Evolutionary conservation across 1,139 yeast genomes (phyloP).

Genomic region (Eremothecium cymbalariae): DNA sequence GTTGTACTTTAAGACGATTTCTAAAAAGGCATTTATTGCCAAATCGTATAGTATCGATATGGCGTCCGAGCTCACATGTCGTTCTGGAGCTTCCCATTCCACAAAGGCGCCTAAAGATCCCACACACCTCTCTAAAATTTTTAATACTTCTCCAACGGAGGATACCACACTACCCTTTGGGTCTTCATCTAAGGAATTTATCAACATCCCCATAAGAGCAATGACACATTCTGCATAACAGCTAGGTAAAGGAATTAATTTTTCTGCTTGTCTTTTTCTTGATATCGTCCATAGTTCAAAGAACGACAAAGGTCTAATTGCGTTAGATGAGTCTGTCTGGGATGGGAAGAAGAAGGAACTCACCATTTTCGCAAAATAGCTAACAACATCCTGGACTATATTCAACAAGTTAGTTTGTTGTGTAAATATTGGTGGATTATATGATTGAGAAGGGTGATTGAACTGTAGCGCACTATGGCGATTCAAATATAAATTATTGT

Average conservation of each 20-base stretch:
- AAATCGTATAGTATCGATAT: slow-evolving; percentile 53
- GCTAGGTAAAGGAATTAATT: slow-evolving; percentile 50
- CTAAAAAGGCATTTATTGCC: slow-evolving; percentile 54
- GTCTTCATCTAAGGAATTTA: slow-evolving; percentile 60
- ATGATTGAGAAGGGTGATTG: slow-evolving; percentile 11
- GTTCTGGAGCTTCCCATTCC: slow-evolving; percentile 24
- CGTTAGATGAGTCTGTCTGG: slow-evolving; percentile 4
- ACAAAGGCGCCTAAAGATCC: slow-evolving; percentile 44
- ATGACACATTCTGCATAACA: slow-evolving; percentile 61
- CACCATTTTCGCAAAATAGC: slow-evolving; percentile 11
- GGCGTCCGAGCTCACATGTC: slow-evolving; percentile 29
- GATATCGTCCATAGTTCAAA: slow-evolving; percentile 28
- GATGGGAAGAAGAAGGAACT: slow-evolving; percentile 23
- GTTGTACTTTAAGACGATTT: slow-evolving; percentile 55
- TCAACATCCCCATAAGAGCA: slow-evolving; percentile 41
- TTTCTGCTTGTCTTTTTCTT: slow-evolving; percentile 40
- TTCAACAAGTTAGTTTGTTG: slow-evolving; percentile 21
- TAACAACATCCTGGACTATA: slow-evolving; percentile 13
- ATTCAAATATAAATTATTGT: slow-evolving; percentile 19
- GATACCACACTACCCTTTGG: slow-evolving; percentile 46
- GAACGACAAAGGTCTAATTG: slow-evolving; percentile 13
- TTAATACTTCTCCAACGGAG: slow-evolving; percentile 50
- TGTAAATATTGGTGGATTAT: slow-evolving; percentile 25
- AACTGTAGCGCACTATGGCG: slow-evolving; percentile 8
- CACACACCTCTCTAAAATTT: slow-evolving; percentile 52